Percentiles rank a stretch among this genome's conserved stretches.
These are phyloP conservation scores for Amauroascus niger DNA, from an alignment of 2,329 filamentous ascomycete genomes.

Conservation along the genomic window DNA sequence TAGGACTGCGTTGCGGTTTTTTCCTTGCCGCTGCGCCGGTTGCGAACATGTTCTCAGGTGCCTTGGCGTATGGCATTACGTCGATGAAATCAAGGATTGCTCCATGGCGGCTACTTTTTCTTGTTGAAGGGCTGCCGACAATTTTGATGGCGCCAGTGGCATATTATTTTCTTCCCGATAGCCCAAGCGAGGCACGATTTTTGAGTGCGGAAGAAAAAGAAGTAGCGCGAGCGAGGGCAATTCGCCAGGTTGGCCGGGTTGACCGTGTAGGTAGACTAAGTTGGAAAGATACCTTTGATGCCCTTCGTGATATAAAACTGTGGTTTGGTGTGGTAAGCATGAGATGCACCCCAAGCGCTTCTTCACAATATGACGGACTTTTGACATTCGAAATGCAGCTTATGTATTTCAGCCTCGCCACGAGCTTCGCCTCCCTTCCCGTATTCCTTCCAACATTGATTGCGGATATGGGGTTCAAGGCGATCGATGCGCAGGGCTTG, in stretches of 20 bases:
- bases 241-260: conserved; percentile 45
- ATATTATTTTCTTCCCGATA: conserved; percentile 48
- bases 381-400: conserved; percentile 22
- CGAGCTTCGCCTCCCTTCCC: conserved; percentile 56
- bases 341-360: neutral
- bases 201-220: conserved; percentile 49
- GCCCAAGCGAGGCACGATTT: conserved; percentile 44
- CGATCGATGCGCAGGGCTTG: conserved; percentile 59
- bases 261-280: conserved; percentile 35
- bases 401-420: conserved; percentile 54
- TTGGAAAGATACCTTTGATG: conserved; percentile 40
- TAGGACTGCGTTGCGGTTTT: conserved; percentile 48
- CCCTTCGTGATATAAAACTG: conserved; percentile 38
- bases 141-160: conserved; percentile 46
- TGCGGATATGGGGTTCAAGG: conserved; percentile 56
- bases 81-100: conserved; percentile 48
- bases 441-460: conserved; percentile 57
- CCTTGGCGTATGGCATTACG: conserved; percentile 56
- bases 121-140: conserved; percentile 56
- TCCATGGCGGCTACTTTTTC: conserved; percentile 56
- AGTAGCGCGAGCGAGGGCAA: conserved; percentile 46
- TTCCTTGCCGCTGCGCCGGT: conserved; percentile 53
- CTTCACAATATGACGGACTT: neutral
- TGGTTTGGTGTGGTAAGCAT: conserved; percentile 40
- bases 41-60: conserved; percentile 69